phyloP scores from a whole-genome alignment of 441 rosid species.

The Adansonia gregorii region DNA sequence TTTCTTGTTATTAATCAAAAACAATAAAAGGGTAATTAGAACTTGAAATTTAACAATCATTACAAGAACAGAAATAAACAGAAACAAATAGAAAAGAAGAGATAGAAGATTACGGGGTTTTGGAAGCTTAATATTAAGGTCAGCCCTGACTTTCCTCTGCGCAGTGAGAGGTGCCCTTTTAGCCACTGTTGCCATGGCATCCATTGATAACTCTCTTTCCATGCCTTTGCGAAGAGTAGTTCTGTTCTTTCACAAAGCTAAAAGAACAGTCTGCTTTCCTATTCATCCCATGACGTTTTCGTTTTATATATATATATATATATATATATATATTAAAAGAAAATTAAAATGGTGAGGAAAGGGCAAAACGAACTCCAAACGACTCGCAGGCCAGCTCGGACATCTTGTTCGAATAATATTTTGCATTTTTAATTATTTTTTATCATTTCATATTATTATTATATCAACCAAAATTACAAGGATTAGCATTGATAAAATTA shows the following conservation, averaged over 20 bases:
- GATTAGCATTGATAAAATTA: too few species aligned
- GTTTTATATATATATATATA: neutral
- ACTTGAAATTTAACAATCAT: neutral
- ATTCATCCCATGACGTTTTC: neutral
- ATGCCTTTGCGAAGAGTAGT: neutral
- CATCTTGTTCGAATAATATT: too few species aligned
- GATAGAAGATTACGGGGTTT: conserved; percentile 39
- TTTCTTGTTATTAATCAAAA: neutral
- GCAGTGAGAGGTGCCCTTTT: conserved; percentile 47
- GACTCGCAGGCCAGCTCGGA: neutral
- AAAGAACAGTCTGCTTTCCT: neutral
- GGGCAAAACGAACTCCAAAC: neutral
- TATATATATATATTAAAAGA: too few species aligned
- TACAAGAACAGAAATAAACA: neutral
- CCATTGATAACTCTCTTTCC: conserved; percentile 33
- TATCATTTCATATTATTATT: too few species aligned
- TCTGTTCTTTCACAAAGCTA: too few species aligned
- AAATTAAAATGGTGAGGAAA: neutral
- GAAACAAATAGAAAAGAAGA: neutral
- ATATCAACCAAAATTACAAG: too few species aligned
- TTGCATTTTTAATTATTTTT: too few species aligned
- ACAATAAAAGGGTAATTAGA: neutral
- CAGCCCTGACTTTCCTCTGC: conserved; percentile 41
- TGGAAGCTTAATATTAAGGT: conserved; percentile 44
- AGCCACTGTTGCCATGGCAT: conserved; percentile 42